Evolutionary conservation across 768 basidiomycete genomes (phyloP).

Genomic region (Rhodotorula babjevae): DNA sequence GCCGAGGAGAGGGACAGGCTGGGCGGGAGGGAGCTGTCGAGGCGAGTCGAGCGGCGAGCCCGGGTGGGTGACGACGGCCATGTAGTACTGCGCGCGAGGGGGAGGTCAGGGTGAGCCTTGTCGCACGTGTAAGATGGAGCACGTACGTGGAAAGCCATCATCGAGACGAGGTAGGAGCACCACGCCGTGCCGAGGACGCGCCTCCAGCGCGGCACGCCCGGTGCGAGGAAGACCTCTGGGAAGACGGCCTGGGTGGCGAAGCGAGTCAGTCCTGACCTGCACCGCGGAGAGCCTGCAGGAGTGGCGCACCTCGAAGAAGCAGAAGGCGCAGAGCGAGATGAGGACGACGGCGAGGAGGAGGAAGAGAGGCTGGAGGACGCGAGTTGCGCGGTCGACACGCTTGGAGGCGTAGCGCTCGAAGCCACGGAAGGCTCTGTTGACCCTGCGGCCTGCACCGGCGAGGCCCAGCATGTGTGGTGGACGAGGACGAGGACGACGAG

Average conservation of each 20-base stretch:
- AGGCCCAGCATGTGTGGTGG: not conserved
- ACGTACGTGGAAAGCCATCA: conserved; percentile 38
- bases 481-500: not conserved
- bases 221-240: conserved; percentile 23
- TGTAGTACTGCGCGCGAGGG: conserved; percentile 58
- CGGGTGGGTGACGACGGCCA: conserved; percentile 70
- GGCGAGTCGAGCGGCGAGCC: conserved; percentile 59
- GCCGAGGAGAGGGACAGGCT: not conserved
- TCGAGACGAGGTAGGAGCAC: conserved; percentile 31
- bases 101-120: not conserved
- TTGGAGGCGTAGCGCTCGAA: conserved; percentile 15
- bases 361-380: conserved; percentile 87
- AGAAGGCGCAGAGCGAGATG: conserved; percentile 62
- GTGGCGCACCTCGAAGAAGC: conserved; percentile 65
- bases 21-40: conserved; percentile 12
- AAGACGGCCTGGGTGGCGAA: conserved; percentile 25
- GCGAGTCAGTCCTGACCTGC: too few species aligned
- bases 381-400: conserved; percentile 55
- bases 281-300: not conserved
- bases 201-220: conserved; percentile 1
- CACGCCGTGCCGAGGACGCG: conserved; percentile 17
- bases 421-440: conserved; percentile 7
- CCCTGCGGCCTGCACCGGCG: not conserved
- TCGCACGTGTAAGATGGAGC: not conserved
- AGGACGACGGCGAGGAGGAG: conserved; percentile 72